Percentiles rank a stretch among this genome's conserved stretches.
Evolutionary conservation across 2,329 filamentous ascomycete genomes (phyloP).

Genomic region (Aspergillus ochraceoroseus): DNA sequence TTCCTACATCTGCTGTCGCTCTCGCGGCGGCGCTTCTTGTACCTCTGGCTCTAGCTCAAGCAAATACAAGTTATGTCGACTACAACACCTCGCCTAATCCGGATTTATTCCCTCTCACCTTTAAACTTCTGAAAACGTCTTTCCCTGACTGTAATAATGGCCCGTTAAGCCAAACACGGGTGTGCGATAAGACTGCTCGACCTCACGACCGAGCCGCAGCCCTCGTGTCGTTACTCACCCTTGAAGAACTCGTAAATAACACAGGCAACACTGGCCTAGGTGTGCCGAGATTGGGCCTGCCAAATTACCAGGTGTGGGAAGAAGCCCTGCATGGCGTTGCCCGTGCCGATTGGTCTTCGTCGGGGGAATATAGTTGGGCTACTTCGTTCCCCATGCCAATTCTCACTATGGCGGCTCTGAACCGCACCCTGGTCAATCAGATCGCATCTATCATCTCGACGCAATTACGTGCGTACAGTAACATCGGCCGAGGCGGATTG

Average conservation of each 20-base stretch:
- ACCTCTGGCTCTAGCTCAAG: conserved; percentile 24
- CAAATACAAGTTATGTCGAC: conserved; percentile 27
- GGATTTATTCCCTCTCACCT: conserved; percentile 20
- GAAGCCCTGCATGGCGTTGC: conserved; percentile 59
- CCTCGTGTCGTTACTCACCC: conserved; percentile 49
- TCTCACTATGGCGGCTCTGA: conserved; percentile 58
- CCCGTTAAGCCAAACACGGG: conserved; percentile 47
- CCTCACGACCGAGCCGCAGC: conserved; percentile 44
- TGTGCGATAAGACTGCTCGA: conserved; percentile 48
- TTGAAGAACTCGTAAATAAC: conserved; percentile 54
- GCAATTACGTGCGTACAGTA: conserved; percentile 62
- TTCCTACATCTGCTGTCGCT: conserved; percentile 16
- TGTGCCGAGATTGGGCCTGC: conserved; percentile 53
- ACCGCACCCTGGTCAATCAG: conserved; percentile 56
- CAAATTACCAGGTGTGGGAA: conserved; percentile 58
- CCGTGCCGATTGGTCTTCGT: conserved; percentile 52
- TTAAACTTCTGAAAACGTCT: conserved; percentile 20
- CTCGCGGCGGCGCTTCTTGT: conserved; percentile 23
- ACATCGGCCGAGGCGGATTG: conserved; percentile 47
- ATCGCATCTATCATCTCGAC: conserved; percentile 53
- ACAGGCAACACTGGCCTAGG: conserved; percentile 49
- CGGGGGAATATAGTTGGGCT: conserved; percentile 54
- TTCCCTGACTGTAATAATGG: conserved; percentile 53
- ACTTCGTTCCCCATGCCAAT: conserved; percentile 65
- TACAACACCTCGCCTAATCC: conserved; percentile 28